Base-by-base conservation (phyloP, 1,284 basidiomycete genomes). In the Fistulina hepatica region DNA sequence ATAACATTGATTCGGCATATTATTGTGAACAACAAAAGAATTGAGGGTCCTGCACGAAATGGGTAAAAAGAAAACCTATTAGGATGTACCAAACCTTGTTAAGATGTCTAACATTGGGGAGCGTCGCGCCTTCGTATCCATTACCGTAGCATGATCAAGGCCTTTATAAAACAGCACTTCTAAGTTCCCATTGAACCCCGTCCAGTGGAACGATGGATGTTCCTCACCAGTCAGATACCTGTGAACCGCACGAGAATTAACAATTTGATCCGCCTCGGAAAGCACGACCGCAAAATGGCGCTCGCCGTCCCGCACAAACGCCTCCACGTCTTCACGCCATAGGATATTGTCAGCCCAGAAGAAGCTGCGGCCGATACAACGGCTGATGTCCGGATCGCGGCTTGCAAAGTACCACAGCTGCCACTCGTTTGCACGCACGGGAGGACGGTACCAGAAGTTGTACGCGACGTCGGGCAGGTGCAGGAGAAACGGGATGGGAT, bases 351-450 rank as follows among this genome's bases (percentile, higher is more conserved):
- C 69, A 16, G 62, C 52, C 77, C 77, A 80, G 50, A 78, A 80
- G 51, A 81, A 79, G 36, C 73, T 64, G 2, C 77, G 57, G 7
- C 64, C 58, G 9, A 81, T 61, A 19, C 71, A 64, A 6, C 72
- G 63, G 30, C 75, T 65, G 31, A 78, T 63, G 49, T 81, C 77
- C 8, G 73, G 59, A 44, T 81, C 78, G 7, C 69, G 66, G 34
- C 67, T 69, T 13, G 76, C 65, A 45, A 81, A 79, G 50, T 74
- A 81, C 73, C 74, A 80, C 40, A 80, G 47, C 54, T 76, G 62
- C 73, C 74, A 78, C 46, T 80, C 73, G 48, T 75, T 72, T 26
- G 73, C 73, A 2, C 48, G 48, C 16, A 46, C 45, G 2, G 78
- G 76, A 1, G 46, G 11, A 10, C 77, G 69, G 54, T 80, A 78